Evolutionary conservation across 306 rosid species (phyloP).

Genomic region (Corylus americana): DNA sequence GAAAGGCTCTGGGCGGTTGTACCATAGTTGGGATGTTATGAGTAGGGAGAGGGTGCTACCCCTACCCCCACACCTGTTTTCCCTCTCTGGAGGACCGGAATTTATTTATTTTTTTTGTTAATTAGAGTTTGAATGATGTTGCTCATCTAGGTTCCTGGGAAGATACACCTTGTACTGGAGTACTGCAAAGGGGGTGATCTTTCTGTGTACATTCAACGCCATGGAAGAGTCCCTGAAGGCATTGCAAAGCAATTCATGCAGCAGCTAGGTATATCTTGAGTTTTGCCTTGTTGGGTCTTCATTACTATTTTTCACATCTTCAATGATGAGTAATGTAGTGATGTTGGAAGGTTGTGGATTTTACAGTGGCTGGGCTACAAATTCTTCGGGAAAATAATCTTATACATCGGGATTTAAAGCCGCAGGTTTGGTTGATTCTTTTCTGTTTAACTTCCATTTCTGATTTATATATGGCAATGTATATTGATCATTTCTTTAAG

Average conservation of each 20-base stretch:
- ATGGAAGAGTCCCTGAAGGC: conserved; percentile 82
- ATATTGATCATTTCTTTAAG: conserved; percentile 5
- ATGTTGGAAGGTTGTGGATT: conserved; percentile 29
- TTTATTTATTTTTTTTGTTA: neutral
- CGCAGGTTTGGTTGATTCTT: conserved; percentile 65
- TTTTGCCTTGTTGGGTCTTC: conserved; percentile 16
- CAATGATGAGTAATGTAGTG: conserved; percentile 3
- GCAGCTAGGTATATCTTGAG: conserved; percentile 75
- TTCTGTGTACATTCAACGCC: conserved; percentile 76
- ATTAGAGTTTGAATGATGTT: neutral
- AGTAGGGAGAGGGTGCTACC: neutral
- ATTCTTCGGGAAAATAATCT: conserved; percentile 91
- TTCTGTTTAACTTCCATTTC: conserved; percentile 20
- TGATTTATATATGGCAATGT: neutral
- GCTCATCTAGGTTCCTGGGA: conserved; percentile 79
- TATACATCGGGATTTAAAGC: conserved; percentile 93
- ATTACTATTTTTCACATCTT: neutral
- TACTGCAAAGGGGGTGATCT: conserved; percentile 98
- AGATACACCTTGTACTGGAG: conserved; percentile 93
- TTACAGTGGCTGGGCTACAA: conserved; percentile 90
- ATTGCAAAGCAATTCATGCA: conserved; percentile 89
- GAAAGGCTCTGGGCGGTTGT: neutral
- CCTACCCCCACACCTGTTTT: no score
- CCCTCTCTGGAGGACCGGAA: neutral
- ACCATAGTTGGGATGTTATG: neutral